Evolutionary conservation across 2,329 filamentous ascomycete genomes (phyloP), one percentile per base, ranked within the genome.

Genomic region (Monosporascus sp.): DNA sequence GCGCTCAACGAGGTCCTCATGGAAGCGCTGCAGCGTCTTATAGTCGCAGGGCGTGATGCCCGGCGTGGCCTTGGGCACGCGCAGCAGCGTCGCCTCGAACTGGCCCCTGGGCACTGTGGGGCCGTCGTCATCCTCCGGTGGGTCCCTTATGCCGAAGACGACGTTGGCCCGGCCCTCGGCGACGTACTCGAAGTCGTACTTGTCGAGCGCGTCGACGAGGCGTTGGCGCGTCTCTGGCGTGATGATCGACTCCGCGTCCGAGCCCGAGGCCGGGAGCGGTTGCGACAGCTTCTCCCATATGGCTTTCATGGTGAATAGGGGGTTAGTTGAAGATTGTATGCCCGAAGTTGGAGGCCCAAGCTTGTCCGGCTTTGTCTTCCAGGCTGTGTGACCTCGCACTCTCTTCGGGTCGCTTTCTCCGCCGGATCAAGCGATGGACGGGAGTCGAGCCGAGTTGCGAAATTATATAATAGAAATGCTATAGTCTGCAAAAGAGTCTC

Each of bases 91-190:
- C 19, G 74, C 78, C 70, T 54, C 57, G 52, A 66, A 60, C 45
- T 57, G 58, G 8, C 58, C 59, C 46, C 58, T 60, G 63, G 66
- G 56, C 63, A 68, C 58, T 38, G 65, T 56, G 51, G 68, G 60
- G 53, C 62, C 1, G 14, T 7, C 43, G 17, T 6, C 14, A 5
- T 26, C 43, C 26, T 5, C 43, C 1, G 9, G 62, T 53, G 69
- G 62, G 20, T 76, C 55, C 46, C 74, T 72, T 52, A 88, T 77
- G 60, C 79, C 78, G 64, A 89, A 91, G 57, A 92, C 86, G 50
- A 87, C 79, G 68, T 94, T 93, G 51, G 89, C 88, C 24, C 87
- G 85, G 24, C 89, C 89, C 68, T 94, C 89, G 26, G 78, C 80
- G 22, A 84, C 70, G 53, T 82, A 72, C 50, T 68, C 66, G 49